Base-by-base conservation (phyloP, 129 eudicot genomes). In the Saposhnikovia divaricata region DNA sequence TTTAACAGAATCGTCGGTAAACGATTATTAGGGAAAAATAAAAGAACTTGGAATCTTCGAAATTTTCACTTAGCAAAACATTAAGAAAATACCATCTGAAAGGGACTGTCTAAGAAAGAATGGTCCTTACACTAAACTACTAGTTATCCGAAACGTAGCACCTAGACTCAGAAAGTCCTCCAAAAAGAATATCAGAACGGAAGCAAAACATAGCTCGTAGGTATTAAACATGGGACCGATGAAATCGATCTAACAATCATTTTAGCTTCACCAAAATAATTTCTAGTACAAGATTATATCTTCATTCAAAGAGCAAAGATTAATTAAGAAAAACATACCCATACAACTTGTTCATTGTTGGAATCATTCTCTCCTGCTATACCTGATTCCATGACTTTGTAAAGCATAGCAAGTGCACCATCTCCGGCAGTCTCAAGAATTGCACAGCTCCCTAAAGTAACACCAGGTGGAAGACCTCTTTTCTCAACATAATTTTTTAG, bases 401-500 rank as follows among this genome's bases (percentile, higher is more conserved):
- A 83, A 75, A 91, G 90, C 31, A 69, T 47, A 9, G 88, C 71
- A 83, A 86, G 79, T 8, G 90, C 92, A 76, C 97, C 97, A 7
- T 85, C 89, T 75, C 97, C 97, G 21, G 94, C 97, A 63, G 90
- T 82, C 59, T 91, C 97, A 50, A 91, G 93, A 69, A 89, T 61
- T 19, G 89, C 77, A 65, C 93, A 91, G 74, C 90, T 84, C 11
- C 92, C 93, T 75, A 91, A 77, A 21, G 84, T 83, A 42, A 86
- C 85, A 59, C 93, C 92, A 16, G 79, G 79, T 27, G 92, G 90
- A 37, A 91, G 79, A 53, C 92, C 89, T 21, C 71, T 89, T 81
- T 79, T 87, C 59, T 86, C 89, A 65, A 86, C 84, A 85, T 86
- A 85, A 48, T 75, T 77, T 74, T 40, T 79, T 78, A 91, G 71